These are phyloP conservation scores for Zasmidium angulare DNA, from an alignment of 2,329 filamentous ascomycete genomes.

Conservation along the genomic window DNA sequence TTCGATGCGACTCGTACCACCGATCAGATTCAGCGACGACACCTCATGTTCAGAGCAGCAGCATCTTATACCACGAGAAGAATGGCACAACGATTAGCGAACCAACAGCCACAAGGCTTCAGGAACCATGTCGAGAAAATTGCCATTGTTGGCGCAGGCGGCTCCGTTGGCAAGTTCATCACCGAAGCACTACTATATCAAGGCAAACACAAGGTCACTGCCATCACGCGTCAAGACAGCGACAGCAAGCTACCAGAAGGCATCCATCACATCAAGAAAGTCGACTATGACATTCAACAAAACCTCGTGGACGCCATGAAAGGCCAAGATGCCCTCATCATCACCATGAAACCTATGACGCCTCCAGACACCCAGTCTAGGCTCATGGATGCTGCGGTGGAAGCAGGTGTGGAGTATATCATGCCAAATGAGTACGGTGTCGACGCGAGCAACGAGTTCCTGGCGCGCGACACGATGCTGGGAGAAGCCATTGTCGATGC, in stretches of 20 bases:
- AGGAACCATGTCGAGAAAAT: conserved; percentile 35
- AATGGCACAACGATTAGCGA: conserved; percentile 2
- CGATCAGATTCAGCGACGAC: not conserved
- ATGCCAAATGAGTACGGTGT: conserved; percentile 20
- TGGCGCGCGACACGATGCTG: conserved; percentile 17
- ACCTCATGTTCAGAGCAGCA: not conserved
- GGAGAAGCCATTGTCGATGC: conserved; percentile 5
- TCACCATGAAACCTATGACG: conserved; percentile 32
- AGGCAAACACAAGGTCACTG: conserved; percentile 38
- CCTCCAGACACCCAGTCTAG: conserved; percentile 24
- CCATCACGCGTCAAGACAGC: conserved; percentile 42
- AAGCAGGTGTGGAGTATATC: conserved; percentile 34
- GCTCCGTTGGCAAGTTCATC: conserved; percentile 35
- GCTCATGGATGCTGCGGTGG: conserved; percentile 32
- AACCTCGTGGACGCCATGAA: conserved; percentile 28
- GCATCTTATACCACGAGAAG: not conserved
- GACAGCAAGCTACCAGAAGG: conserved; percentile 37
- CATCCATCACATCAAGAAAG: conserved; percentile 22
- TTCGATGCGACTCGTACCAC: not conserved
- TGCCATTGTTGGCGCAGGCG: conserved; percentile 40
- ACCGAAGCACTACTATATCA: conserved; percentile 32
- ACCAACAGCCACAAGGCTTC: conserved; percentile 6
- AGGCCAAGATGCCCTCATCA: conserved; percentile 36
- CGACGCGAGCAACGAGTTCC: conserved; percentile 11
- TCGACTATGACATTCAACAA: conserved; percentile 28